A percentile compares a stretch with the other conserved stretches of the same genome.
Conservation (phyloP, 495 filamentous ascomycete species). For the Xylaria scruposa region DNA sequence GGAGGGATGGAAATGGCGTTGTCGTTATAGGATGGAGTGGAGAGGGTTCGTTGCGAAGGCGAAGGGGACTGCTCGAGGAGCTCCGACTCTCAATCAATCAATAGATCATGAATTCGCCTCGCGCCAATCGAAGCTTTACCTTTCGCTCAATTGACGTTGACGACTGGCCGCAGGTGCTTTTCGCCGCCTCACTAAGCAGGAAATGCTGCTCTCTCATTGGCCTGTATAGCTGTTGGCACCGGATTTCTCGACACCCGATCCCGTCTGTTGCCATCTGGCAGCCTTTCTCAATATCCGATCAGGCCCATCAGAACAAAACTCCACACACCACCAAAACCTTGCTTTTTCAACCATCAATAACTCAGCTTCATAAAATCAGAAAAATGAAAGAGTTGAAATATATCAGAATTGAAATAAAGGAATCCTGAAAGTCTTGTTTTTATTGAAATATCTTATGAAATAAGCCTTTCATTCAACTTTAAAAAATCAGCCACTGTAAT, state of each 20-base stretch:
- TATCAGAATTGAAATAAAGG: too few relatives aligned
- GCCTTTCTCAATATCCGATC: not conserved
- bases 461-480: too few relatives aligned
- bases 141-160: conserved; percentile 36
- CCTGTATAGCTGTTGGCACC: not conserved
- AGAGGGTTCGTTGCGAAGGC: conserved; percentile 33
- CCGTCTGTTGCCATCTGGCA: not conserved
- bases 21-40: conserved; percentile 30
- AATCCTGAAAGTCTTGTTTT: too few relatives aligned
- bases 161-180: conserved; percentile 33
- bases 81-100: conserved; percentile 33
- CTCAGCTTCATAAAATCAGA: too few relatives aligned
- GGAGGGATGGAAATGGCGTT: conserved; percentile 5
- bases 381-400: too few relatives aligned
- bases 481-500: too few relatives aligned
- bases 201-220: conserved; percentile 38
- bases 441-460: too few relatives aligned
- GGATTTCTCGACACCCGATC: not conserved
- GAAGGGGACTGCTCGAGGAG: conserved; percentile 22
- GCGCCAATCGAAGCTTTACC: conserved; percentile 10
- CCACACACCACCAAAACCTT: too few relatives aligned
- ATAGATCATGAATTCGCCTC: conserved; percentile 25
- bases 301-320: too few relatives aligned
- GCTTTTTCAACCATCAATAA: too few relatives aligned
- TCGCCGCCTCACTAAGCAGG: conserved; percentile 44